Evolutionary conservation across 2,329 filamentous ascomycete genomes (phyloP), one percentile per base, ranked within the genome.

Genomic region (Scedosporium boydii): DNA sequence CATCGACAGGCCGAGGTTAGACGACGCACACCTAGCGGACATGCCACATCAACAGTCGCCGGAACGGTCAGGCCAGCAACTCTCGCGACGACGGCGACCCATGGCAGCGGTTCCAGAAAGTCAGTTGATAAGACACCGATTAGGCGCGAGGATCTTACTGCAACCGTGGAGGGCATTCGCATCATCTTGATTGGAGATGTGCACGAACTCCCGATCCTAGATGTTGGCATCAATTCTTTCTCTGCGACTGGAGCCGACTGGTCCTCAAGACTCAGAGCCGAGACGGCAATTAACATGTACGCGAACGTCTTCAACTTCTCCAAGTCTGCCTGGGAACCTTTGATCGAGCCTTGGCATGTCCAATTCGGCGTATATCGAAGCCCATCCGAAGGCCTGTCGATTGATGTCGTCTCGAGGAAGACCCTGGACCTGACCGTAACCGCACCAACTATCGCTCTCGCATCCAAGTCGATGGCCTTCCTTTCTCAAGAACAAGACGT

Each of bases 281-380:
- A 97, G 70, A 90, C 91, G 0, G 89, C 86, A n/a, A 87, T 99
- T 58, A 91, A 97, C 65, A 91, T 93, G 66, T 96, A 96, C 74
- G 85, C 96, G 68, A 99, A 98, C 69, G 88, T 99, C 27, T 99
- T 96, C 80, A 99, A 99, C 75, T 99, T 99, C 76, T 95, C 95
- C 14, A 99, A 99, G 73, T 99, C 95, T 0, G 91, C 92, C 3
- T 99, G 95, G 95, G 95, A 99, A 73, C 95, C 95, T 3, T 77
- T 99, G 41, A 86, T 99, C 27, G 95, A 99, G 72, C 96, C 96
- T 6, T 99, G 95, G 95, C 87, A 93, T 67, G 81, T 98, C n/a
- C 92, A 92, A 2, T 86, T 99, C 67, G 91, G 96, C 65, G 85
- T 98, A 72, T 87, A 90, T 0, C 93, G 88, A 68, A 55, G 46